Percentiles rank a stretch among this genome's conserved stretches.
Evolutionary conservation across 176 grass and related monocot species (phyloP).

Genomic region (Raddia guianensis): DNA sequence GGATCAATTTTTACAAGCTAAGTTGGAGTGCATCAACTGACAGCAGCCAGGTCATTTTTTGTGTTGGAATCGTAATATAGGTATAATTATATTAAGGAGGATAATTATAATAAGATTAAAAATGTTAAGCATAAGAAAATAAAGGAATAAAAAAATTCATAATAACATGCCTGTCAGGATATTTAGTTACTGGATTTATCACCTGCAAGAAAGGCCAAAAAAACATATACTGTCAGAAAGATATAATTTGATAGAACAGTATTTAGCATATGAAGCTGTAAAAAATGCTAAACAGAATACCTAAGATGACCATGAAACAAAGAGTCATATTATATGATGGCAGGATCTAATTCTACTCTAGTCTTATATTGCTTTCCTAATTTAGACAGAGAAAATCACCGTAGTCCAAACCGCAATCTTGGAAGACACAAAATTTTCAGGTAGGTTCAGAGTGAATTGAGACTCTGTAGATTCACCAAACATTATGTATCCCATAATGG

Average conservation of each 20-base stretch:
- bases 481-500: conserved; percentile 68
- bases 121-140: neutral
- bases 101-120: too few species aligned
- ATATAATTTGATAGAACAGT: neutral
- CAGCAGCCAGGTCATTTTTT: neutral
- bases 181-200: conserved; percentile 80
- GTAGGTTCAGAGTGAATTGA: conserved; percentile 75
- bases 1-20: neutral
- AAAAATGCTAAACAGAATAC: neutral
- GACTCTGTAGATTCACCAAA: conserved; percentile 67
- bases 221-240: neutral
- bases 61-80: neutral
- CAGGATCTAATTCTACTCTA: neutral
- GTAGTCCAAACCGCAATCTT: conserved; percentile 81
- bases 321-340: neutral
- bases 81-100: too few species aligned
- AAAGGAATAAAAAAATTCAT: neutral
- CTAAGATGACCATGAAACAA: neutral
- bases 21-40: neutral
- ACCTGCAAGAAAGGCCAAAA: conserved; percentile 56
- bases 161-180: conserved; percentile 41
- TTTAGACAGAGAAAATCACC: conserved; percentile 28
- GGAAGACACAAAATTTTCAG: conserved; percentile 55
- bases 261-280: neutral
- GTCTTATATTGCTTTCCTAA: neutral